Conservation (phyloP, 2,329 filamentous ascomycete genomes). For the Cyphellophora europaea region DNA sequence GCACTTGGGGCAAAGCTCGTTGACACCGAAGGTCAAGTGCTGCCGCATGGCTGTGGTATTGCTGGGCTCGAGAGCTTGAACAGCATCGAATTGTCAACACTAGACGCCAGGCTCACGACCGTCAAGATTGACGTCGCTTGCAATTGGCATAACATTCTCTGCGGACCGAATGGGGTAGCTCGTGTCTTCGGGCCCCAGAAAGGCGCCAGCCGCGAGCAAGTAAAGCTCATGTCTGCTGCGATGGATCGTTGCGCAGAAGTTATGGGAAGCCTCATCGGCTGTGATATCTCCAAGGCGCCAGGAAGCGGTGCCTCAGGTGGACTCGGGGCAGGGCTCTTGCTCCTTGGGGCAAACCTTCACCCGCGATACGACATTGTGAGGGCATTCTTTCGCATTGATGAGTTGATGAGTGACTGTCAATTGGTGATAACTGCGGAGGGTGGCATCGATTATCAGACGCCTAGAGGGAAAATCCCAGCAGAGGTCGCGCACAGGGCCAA, state of each 20-base stretch:
- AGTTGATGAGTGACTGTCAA: slow-evolving; percentile 38
- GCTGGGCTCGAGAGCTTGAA: slow-evolving; percentile 28
- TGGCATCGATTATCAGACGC: slow-evolving; percentile 42
- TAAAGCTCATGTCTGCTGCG: slow-evolving; percentile 31
- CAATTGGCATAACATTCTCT: slow-evolving; percentile 44
- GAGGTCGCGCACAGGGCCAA: slow-evolving; percentile 42
- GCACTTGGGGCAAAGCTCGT: slow-evolving; percentile 40
- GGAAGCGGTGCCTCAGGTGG: slow-evolving; percentile 45
- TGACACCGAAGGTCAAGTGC: slow-evolving; percentile 26
- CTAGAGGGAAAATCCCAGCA: slow-evolving; percentile 44
- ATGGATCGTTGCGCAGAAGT: slow-evolving; percentile 35
- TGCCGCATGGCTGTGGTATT: slow-evolving; percentile 34
- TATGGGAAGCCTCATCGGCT: slow-evolving; percentile 24
- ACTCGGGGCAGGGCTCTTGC: slow-evolving; percentile 40
- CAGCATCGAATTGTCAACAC: slow-evolving; percentile 28
- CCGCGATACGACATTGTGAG: slow-evolving; percentile 42
- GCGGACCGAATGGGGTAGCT: slow-evolving; percentile 40
- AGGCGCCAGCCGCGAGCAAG: slow-evolving; percentile 36
- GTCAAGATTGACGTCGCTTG: slow-evolving; percentile 40
- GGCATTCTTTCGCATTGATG: slow-evolving; percentile 40
- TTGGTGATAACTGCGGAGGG: slow-evolving; percentile 46
- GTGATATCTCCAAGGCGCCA: slow-evolving; percentile 29
- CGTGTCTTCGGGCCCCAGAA: slow-evolving; percentile 45
- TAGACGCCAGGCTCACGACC: slow-evolving; percentile 29
- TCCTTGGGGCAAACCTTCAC: slow-evolving; percentile 37